phyloP scores from a whole-genome alignment of 2,329 filamentous ascomycete genomes.

The Pyricularia sp. region DNA sequence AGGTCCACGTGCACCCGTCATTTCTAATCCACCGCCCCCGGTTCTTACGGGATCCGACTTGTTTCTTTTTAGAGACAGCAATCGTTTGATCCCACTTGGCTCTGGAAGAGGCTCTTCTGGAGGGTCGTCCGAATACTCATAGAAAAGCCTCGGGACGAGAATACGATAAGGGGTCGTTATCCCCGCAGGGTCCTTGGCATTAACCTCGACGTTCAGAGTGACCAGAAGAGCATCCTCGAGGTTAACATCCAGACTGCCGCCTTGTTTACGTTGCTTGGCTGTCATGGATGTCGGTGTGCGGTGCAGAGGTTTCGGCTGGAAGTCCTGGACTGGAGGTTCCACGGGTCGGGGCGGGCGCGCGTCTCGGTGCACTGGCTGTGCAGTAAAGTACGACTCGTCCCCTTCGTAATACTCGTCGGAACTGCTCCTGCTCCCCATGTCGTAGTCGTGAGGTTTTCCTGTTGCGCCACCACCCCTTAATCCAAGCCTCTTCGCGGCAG shows the following conservation, averaged over 20 bases:
- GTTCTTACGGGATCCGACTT: constrained; percentile 6
- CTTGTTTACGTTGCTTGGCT: constrained; percentile 46
- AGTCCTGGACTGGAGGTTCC: constrained; percentile 6
- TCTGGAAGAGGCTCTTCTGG: constrained; percentile 13
- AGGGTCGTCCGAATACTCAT: constrained; percentile 39
- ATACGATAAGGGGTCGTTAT: constrained; percentile 82
- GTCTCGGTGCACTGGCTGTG: constrained; percentile 21
- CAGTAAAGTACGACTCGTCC: constrained; percentile 49
- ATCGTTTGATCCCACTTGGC: constrained; percentile 30
- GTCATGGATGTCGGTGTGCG: constrained; percentile 63
- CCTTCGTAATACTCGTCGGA: constrained; percentile 42
- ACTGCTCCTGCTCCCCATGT: background rate
- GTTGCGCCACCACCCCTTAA: constrained; percentile 1
- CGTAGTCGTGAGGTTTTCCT: background rate
- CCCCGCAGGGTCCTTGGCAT: constrained; percentile 73
- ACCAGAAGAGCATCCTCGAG: constrained; percentile 80
- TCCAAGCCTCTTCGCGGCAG: constrained; percentile 3
- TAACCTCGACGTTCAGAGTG: constrained; percentile 82
- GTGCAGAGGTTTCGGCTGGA: constrained; percentile 39
- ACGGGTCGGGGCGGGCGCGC: background rate
- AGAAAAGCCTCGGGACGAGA: constrained; percentile 69
- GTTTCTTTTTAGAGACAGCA: constrained; percentile 33
- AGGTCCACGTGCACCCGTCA: background rate
- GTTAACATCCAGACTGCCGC: constrained; percentile 53
- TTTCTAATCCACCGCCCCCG: background rate